Evolutionary conservation across 768 basidiomycete species (phyloP), one percentile per base, ranked within the genome.

Genomic region (Boletus pseudopeckii): DNA sequence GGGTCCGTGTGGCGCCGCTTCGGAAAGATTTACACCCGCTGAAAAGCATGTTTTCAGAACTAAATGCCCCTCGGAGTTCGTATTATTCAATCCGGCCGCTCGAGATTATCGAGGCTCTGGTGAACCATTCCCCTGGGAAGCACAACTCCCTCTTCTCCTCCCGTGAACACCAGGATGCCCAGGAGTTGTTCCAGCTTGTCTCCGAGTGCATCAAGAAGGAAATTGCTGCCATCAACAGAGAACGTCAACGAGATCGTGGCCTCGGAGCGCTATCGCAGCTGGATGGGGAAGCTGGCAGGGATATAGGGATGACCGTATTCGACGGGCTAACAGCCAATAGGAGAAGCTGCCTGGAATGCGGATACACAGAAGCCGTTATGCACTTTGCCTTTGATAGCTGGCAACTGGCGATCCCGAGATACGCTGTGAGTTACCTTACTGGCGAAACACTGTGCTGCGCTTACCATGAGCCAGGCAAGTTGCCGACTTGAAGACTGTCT

Each of bases 91-190:
- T 93, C 32, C 83, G 91, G 1, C 93, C 92, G 0, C 66, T 82
- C 42, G 78, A 78, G 36, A 82, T 96, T 53, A 88, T 95, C 43
- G 70, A 78, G 17, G 87, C 85, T 4, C 78, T 95, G 30, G 81
- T 83, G 17, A 67, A 75, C 20, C 77, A 80, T 55, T 74, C 79
- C 36, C 70, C 75, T 33, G 80, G 79, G 46, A 80, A 80, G 64
- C 68, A 78, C 57, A 79, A 80, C 60, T 79, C 86, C 0, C 77
- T 93, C 11, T 86, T 96, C 70, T 83, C 84, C 59, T 92, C 92
- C 1, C 85, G 92, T 13, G 93, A 97, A 67, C 96, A 98, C 68
- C 96, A 98, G 73, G 96, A 98, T 68, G 96, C 96, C 5, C 96
- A 98, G 65, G 96, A 98, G 67, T 80, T 98, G n/a, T 98, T 97